These are phyloP conservation scores for Oemleria cerasiformis DNA, from an alignment of 306 rosid species.

Conservation along the genomic window DNA sequence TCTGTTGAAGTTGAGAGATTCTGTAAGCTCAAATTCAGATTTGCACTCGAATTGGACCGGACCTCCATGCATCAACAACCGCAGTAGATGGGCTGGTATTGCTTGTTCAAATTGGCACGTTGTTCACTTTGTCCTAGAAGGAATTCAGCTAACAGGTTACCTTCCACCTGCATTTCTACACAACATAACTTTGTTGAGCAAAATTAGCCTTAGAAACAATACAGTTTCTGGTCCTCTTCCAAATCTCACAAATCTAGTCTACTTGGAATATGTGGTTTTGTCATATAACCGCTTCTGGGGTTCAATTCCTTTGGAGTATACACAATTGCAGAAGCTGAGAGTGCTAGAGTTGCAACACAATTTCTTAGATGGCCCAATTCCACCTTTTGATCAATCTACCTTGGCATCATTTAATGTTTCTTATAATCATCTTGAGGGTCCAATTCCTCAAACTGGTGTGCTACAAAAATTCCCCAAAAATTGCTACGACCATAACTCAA, in stretches of 20 bases:
- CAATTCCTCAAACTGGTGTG: conserved; percentile 53
- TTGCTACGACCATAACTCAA: conserved; percentile 45
- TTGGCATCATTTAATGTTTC: conserved; percentile 54
- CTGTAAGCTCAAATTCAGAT: conserved; percentile 41
- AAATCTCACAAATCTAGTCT: conserved; percentile 38
- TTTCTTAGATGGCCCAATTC: conserved; percentile 43
- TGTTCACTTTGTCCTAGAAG: conserved; percentile 45
- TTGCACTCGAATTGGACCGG: conserved; percentile 73
- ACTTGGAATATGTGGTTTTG: conserved; percentile 37
- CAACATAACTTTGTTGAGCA: conserved; percentile 46
- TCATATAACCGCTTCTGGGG: conserved; percentile 48
- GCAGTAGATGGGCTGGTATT: conserved; percentile 60
- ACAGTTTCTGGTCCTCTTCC: conserved; percentile 51
- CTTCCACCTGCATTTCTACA: conserved; percentile 45
- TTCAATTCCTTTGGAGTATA: conserved; percentile 44
- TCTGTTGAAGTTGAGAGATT: conserved; percentile 48
- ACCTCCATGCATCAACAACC: conserved; percentile 52
- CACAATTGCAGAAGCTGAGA: conserved; percentile 31
- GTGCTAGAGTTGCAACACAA: conserved; percentile 48
- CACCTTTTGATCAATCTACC: conserved; percentile 57
- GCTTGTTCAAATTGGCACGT: conserved; percentile 59
- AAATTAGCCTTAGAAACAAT: conserved; percentile 51
- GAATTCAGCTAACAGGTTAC: conserved; percentile 45
- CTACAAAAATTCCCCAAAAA: conserved; percentile 44
- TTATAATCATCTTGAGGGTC: conserved; percentile 49